Base-by-base conservation (phyloP, 495 filamentous ascomycete genomes). In the Rhypophila decipiens region DNA sequence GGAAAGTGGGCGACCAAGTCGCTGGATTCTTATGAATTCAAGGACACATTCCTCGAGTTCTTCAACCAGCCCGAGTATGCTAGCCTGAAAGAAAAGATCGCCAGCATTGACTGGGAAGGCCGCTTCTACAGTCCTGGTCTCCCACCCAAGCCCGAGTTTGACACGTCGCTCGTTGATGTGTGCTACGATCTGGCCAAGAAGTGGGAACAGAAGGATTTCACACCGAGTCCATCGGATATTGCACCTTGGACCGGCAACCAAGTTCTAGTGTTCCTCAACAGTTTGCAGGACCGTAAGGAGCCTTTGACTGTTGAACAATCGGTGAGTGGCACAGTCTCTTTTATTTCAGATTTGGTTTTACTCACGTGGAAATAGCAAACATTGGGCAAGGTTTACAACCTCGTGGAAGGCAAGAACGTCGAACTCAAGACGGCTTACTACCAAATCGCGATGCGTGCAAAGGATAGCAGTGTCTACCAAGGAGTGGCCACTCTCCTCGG, bases 11-110 rank as follows among this genome's bases (percentile, higher is more conserved):
- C 83, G 29, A 72, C 76, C 47, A 88, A 86, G 56, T 95, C 88
- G 4, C 74, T 98, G 8, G 88, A 95, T 57, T 94, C 88, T 0
- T 90, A 83, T 50, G 89, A 98, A 46, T 98, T 98, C 76, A 93
- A 88, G 66, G 72, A 83, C 24, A 90, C 88, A 10, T 78, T 96
- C 38, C 59, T 94, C 21, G 78, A 85, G 18, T 98, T 96, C 76
- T 96, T 96, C 59, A 56, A 72, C 36, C 65, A 70, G 0, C 86
- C 94, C 42, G 60, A 74, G 12, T 78, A 81, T 31, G 56, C 62
- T 2, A 79, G 83, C 24, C 76, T 83, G 15, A 81, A 83, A 57
- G 74, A 81, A 12, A 74, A 76, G 55, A 68, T 95, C 36, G 69
- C 78, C 2, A 71, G 72, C 1, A 74, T 95, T 27, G 88, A 96